A percentile compares a stretch with the other conserved stretches of the same genome.
Conservation (phyloP, 2,329 filamentous ascomycete species). For the Trichophyton rubrum region DNA sequence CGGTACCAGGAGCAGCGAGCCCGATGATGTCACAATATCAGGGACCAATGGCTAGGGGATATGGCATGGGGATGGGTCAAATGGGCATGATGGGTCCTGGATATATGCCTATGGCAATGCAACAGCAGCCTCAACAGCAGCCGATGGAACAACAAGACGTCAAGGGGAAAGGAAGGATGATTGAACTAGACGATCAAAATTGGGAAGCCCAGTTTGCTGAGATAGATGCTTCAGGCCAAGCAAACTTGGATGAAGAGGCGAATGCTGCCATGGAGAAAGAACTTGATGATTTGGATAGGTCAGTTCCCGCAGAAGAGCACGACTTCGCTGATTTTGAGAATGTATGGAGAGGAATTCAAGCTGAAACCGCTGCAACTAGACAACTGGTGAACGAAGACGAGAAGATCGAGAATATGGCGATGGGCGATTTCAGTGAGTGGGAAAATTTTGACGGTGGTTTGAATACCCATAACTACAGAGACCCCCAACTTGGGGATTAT, state of each 20-base stretch:
- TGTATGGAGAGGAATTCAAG: slow-evolving; percentile 43
- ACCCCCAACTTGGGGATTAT: slow-evolving; percentile 76
- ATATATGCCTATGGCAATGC: slow-evolving; percentile 39
- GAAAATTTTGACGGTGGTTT: slow-evolving; percentile 54
- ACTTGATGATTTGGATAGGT: slow-evolving; percentile 79
- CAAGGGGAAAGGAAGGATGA: slow-evolving; percentile 71
- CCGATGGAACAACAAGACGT: slow-evolving; percentile 43
- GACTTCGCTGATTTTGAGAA: slow-evolving; percentile 73
- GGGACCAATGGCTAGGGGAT: slow-evolving; percentile 28
- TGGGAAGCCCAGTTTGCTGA: slow-evolving; percentile 96
- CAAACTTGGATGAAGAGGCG: slow-evolving; percentile 48
- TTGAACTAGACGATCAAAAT: slow-evolving; percentile 83
- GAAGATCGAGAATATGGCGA: slow-evolving; percentile 38
- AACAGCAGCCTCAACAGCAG: slow-evolving; percentile 29
- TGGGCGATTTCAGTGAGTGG: slow-evolving; percentile 72
- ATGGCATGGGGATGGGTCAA: slow-evolving; percentile 19
- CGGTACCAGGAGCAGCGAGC: slow-evolving; percentile 46
- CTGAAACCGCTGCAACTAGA: slow-evolving; percentile 35
- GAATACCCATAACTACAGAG: slow-evolving; percentile 56
- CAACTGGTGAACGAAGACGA: slow-evolving; percentile 56
- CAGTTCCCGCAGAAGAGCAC: slow-evolving; percentile 53
- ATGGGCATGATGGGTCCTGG: slow-evolving; percentile 42
- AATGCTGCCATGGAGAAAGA: slow-evolving; percentile 70
- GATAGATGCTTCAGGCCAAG: slow-evolving; percentile 51
- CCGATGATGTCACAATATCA: slow-evolving; percentile 25